A percentile compares a stretch with the other conserved stretches of the same genome.
Evolutionary conservation across 208 protist genomes (phyloP).

Genomic region (Porcisia hertigi): DNA sequence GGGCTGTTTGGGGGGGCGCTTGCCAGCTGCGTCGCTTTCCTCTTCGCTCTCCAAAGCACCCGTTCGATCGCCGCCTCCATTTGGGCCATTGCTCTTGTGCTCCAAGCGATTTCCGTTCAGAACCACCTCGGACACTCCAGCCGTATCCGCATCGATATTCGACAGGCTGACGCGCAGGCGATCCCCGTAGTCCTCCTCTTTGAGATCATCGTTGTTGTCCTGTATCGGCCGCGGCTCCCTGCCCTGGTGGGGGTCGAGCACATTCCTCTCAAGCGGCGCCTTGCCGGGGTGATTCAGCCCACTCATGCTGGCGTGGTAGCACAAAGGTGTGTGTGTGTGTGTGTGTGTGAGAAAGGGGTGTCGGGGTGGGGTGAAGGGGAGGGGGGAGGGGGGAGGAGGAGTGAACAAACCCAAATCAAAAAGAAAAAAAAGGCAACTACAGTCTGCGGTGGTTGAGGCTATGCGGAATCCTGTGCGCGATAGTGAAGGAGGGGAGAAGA

Average conservation of each 20-base stretch:
- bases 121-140: conserved; percentile 12
- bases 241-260: background rate
- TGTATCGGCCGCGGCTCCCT: background rate
- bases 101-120: conserved; percentile 18
- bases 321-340: too few species aligned
- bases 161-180: conserved; percentile 30
- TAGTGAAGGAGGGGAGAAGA: too few species aligned
- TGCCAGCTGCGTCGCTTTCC: background rate
- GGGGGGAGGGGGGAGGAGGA: too few species aligned
- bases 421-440: too few species aligned
- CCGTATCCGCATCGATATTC: conserved; percentile 21
- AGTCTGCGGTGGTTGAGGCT: too few species aligned
- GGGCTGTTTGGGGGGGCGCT: background rate
- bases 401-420: too few species aligned
- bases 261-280: background rate
- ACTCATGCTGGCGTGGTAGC: background rate
- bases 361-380: too few species aligned
- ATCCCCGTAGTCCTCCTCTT: conserved; percentile 22
- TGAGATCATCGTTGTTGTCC: conserved; percentile 4
- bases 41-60: conserved; percentile 18
- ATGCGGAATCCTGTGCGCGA: too few species aligned
- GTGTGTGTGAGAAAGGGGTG: too few species aligned
- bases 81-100: conserved; percentile 4
- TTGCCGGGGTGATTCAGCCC: background rate
- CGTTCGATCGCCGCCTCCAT: background rate